Conservation (phyloP, 768 basidiomycete genomes). For the Phallus indusiatus region DNA sequence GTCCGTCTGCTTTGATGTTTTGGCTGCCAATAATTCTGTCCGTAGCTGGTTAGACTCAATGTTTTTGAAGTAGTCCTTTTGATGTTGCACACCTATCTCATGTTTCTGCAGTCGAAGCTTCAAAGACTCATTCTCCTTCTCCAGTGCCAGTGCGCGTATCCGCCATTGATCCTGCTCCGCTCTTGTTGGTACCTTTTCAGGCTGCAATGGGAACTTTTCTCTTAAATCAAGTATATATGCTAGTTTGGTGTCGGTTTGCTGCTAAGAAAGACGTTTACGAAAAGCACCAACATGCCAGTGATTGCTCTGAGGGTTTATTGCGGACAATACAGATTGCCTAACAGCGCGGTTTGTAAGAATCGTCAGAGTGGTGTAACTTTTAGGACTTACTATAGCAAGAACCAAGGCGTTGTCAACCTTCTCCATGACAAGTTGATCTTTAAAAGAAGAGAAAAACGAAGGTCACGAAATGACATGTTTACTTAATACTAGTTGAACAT, state of each 20-base stretch:
- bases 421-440: not conserved
- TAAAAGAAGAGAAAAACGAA: not conserved
- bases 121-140: conserved; percentile 6
- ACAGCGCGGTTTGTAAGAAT: not conserved
- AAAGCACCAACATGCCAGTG: conserved; percentile 1
- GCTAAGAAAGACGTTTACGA: not conserved
- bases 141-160: not conserved
- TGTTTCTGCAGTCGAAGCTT: conserved; percentile 2
- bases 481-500: no score
- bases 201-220: not conserved
- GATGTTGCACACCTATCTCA: conserved; percentile 1
- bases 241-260: not conserved
- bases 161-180: not conserved
- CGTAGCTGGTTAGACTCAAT: not conserved
- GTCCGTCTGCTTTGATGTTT: not conserved
- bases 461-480: no score
- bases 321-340: conserved; percentile 1
- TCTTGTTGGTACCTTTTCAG: not conserved
- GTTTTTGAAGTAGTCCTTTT: not conserved
- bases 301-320: conserved; percentile 3
- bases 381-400: not conserved
- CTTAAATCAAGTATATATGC: conserved; percentile 8
- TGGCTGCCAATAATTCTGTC: not conserved
- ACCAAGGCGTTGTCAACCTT: not conserved
- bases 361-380: not conserved